These are phyloP conservation scores for Lentinula novae-zelandiae DNA, from an alignment of 1,284 basidiomycete species.

Conservation along the genomic window DNA sequence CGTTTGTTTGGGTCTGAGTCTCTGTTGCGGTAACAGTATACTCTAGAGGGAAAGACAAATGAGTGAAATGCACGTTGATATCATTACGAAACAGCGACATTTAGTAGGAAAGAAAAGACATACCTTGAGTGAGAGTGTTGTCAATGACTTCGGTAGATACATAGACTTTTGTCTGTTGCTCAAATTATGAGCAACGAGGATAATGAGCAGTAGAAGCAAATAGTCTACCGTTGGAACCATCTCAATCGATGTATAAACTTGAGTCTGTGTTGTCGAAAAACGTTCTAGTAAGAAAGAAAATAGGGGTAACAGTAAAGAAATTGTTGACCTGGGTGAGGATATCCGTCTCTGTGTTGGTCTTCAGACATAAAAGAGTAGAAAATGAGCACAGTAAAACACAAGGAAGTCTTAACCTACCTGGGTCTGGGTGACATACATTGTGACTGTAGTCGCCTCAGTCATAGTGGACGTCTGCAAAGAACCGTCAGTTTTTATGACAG, in stretches of 20 bases:
- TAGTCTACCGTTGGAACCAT: slow-evolving; percentile 53
- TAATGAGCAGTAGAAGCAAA: neutral
- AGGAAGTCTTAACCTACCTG: slow-evolving; percentile 11
- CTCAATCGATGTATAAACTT: slow-evolving; percentile 45
- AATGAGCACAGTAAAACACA: neutral
- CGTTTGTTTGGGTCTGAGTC: slow-evolving; percentile 43
- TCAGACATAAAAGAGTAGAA: neutral
- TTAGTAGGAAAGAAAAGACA: neutral
- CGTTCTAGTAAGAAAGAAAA: neutral
- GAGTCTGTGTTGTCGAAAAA: slow-evolving; percentile 12
- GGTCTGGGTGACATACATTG: slow-evolving; percentile 9
- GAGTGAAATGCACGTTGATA: too few relatives aligned
- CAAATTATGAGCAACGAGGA: neutral
- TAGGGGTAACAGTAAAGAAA: neutral
- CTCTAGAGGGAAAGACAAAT: slow-evolving; percentile 22
- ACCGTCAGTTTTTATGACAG: neutral
- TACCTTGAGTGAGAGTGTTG: slow-evolving; percentile 41
- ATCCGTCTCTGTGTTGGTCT: slow-evolving; percentile 9
- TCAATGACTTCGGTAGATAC: slow-evolving; percentile 63
- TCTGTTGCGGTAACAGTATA: slow-evolving; percentile 61
- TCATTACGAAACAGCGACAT: neutral
- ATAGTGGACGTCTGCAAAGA: slow-evolving; percentile 1
- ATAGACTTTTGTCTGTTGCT: slow-evolving; percentile 33
- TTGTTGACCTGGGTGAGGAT: slow-evolving; percentile 5
- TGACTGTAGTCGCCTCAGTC: slow-evolving; percentile 17